Evolutionary conservation across 495 filamentous ascomycete genomes (phyloP), one percentile per base, ranked within the genome.

Genomic region (Lasiosphaeria ovina): DNA sequence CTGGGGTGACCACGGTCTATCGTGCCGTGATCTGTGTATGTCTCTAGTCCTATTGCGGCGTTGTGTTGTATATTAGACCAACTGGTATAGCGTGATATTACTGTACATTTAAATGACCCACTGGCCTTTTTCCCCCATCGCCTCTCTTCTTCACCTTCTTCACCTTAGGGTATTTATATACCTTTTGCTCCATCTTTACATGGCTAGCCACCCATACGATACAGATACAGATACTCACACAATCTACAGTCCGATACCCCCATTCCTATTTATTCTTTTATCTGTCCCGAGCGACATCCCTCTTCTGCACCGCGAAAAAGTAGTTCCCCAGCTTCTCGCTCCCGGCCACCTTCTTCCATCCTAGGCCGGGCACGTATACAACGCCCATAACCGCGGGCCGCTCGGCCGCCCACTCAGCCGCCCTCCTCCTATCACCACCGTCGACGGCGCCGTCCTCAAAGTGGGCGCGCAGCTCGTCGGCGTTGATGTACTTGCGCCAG

Each of bases 311-410:
- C 44, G 84, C 94, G 75, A 97, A 95, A 74, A 98, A 98, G 74
- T 98, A 98, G 76, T 98, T 98, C 38, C 94, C 94, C 74, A 89
- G 85, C 70, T 83, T 86, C 79, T 98, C 94, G 54, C 90, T 88
- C 8, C 90, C 89, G 14, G 60, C 68, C 3, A 97, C 89, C 75
- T 91, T 86, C 78, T 79, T 93, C 94, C 94, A 98, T 48, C 94
- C 94, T 42, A 94, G 54, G 1, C 91, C 93, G 12, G 94, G 94
- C 51, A 97, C 82, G 79, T 94, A 98, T 32, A 95, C 78, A 33
- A 93, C 89, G 0, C 94, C 94, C 89, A 93, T 83, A n/a, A 79
- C 81, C 67, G 69, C 80, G 65, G 74, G 76, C 61, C 24, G 70
- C 77, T 52, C 71, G 72, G 74, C 72, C 45, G 38, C 45, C 42